Evolutionary conservation across 2,329 filamentous ascomycete genomes (phyloP), one percentile per base, ranked within the genome.

Genomic region (Xylariaceae sp.): DNA sequence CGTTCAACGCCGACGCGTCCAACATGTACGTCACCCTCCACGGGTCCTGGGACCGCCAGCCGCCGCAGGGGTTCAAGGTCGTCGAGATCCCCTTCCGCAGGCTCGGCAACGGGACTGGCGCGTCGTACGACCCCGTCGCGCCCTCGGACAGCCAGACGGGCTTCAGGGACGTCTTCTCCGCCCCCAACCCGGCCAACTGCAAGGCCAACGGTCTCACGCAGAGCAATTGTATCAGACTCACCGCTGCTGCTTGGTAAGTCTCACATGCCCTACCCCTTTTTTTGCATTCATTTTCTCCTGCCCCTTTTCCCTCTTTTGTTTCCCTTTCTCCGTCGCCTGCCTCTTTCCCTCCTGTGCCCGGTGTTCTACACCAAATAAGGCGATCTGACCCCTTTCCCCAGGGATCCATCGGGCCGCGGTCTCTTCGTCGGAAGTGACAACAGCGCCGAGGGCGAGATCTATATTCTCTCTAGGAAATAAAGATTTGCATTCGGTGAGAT

Each of bases 1-100:
- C 74, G 40, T 81, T 81, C 61, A 74, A 80, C 51, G 54, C 61
- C 19, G 41, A 48, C 18, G 66, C 65, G 26, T 69, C 67, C 24
- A 71, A 67, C 19, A 70, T 74, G 21, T 81, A 73, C 67, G 65
- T 81, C 18, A 68, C 74, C 1, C 76, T 81, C 53, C 78, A 80
- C 55, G 78, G 78, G 3, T 74, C 69, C 41, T 81, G 78, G 74
- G 61, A 65, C 51, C 56, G 62, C 15, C 51, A 55, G 13, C 53
- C 52, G 3, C 60, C 64, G 2, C 56, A 56, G 12, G 64, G 64
- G 1, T 66, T 65, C 52, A 62, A 62, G 50, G 54, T 67, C 11
- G 52, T 61, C n/a, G 45, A 57, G 27, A 51, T 67, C 9, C 60
- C 60, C 3, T 66, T 64, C 36, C 52, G 44, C 2, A 42, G 34